Evolutionary conservation across 2,329 filamentous ascomycete genomes (phyloP).

Genomic region (Furcasterigmium furcatum): DNA sequence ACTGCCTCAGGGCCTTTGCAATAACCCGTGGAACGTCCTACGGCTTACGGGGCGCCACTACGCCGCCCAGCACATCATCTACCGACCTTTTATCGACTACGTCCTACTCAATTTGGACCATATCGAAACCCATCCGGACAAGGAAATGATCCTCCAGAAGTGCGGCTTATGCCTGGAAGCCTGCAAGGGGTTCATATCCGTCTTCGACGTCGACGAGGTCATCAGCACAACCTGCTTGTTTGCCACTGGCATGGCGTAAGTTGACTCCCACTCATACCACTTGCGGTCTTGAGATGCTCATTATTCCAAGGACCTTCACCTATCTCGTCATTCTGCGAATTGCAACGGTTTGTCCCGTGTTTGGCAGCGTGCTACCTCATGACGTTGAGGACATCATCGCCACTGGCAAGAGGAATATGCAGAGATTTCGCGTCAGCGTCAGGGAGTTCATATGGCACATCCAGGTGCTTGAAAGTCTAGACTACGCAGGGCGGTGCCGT

Average conservation of each 20-base stretch:
- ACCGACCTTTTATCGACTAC: constrained; percentile 24
- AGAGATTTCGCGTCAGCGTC: constrained; percentile 15
- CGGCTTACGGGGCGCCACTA: constrained; percentile 22
- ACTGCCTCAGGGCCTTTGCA: constrained; percentile 11
- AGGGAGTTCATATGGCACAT: constrained; percentile 17
- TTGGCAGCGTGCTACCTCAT: constrained; percentile 10
- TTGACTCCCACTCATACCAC: background rate
- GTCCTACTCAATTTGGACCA: constrained; percentile 18
- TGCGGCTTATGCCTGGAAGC: constrained; percentile 18
- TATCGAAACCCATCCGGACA: constrained; percentile 18
- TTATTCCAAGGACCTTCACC: constrained; percentile 17
- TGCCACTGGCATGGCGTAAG: constrained; percentile 25
- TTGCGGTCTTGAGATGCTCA: no score
- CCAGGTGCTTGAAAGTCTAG: constrained; percentile 11
- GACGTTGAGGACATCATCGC: constrained; percentile 15
- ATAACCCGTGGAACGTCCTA: constrained; percentile 25
- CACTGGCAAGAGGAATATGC: constrained; percentile 14
- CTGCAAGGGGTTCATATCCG: constrained; percentile 20
- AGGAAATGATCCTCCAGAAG: constrained; percentile 14
- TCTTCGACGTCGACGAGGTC: constrained; percentile 19
- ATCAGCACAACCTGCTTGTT: constrained; percentile 22
- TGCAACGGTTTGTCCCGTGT: constrained; percentile 11
- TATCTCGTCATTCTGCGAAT: constrained; percentile 19
- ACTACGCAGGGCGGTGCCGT: no score
- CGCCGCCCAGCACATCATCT: constrained; percentile 24